Base-by-base conservation (phyloP, 2,329 filamentous ascomycete genomes). In the Cladosporium cucumerinum region DNA sequence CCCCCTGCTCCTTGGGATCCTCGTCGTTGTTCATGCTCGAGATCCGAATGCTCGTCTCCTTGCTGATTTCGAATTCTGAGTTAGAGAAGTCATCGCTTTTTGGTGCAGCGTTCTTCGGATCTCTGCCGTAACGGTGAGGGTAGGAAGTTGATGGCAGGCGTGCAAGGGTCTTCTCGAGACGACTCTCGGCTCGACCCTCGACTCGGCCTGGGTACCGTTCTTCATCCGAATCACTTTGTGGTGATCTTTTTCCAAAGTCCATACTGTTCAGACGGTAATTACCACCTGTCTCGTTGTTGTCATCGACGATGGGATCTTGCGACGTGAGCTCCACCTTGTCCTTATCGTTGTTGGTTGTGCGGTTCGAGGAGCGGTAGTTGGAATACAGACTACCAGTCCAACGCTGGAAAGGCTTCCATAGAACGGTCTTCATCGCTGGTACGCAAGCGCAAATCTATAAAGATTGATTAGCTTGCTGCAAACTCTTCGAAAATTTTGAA, bases 361-460 rank as follows among this genome's bases (percentile, higher is more conserved):
- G 23, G 14, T 43, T 39, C 4, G 18, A 25, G 14, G 69, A 72
- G 21, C 65, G 67, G 30, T 73, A 32, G 49, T 68, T 70, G 43
- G 64, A 66, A 6, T 70, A 70, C 36, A 74, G 51, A 30, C 51
- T 60, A 18, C 49, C 58, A 11, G 68, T 64, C 28, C 71, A 51
- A 14, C 49, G 36, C 8, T 62, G 39, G 54, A 75, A 51, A 2
- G 70, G 73, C 28, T 69, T 64, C 55, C 68, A 69, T n/a, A 74
- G 61, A 10, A 78, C 67, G 3, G 75, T 71, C 52, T 77, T 76
- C 57, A 76, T 71, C 1, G 76, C 72, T 32, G 76, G 76, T 10
- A 74, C 76, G 62, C 76, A 78, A 49, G 76, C 76, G 67, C 76
- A 78, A 21, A 78, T 75, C 73, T 77, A 39, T 1, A 5, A 26